Evolutionary conservation across 768 basidiomycete genomes (phyloP).

Genomic region (Hericium coralloides): DNA sequence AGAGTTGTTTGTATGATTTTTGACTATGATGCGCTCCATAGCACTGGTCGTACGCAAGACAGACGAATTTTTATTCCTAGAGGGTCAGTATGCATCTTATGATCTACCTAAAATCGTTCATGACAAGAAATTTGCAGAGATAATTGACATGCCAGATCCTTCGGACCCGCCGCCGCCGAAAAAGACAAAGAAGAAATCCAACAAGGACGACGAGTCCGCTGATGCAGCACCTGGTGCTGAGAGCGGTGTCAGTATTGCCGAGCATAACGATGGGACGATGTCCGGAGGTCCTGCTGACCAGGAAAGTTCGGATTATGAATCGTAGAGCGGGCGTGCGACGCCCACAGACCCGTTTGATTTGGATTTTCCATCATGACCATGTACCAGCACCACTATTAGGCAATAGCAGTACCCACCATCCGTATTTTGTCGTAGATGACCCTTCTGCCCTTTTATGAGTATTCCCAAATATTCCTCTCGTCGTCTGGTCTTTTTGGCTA

Average conservation of each 20-base stretch:
- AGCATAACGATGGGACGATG: background rate
- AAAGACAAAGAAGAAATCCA: constrained; percentile 26
- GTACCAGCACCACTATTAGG: too few relatives aligned
- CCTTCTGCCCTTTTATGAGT: too few relatives aligned
- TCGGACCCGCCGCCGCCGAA: constrained; percentile 35
- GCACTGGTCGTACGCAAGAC: constrained; percentile 54
- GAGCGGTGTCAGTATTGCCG: too few relatives aligned
- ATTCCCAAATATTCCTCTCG: too few relatives aligned
- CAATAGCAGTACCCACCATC: too few relatives aligned
- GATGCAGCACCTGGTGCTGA: too few relatives aligned
- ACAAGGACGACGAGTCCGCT: background rate
- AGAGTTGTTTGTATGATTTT: background rate
- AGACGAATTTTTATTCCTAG: constrained; percentile 73
- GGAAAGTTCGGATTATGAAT: too few relatives aligned
- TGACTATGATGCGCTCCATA: constrained; percentile 17
- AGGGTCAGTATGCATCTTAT: constrained; percentile 42
- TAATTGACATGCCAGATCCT: constrained; percentile 42
- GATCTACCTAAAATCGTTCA: background rate
- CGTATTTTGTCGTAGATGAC: too few relatives aligned
- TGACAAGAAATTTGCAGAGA: constrained; percentile 30
- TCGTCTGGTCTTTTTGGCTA: too few relatives aligned
- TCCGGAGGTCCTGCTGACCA: background rate
- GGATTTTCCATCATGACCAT: too few relatives aligned
- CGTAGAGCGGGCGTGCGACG: too few relatives aligned
- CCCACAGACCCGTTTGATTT: too few relatives aligned